Evolutionary conservation across 345 rosid species (phyloP).

Genomic region (Euphorbia lathyris): DNA sequence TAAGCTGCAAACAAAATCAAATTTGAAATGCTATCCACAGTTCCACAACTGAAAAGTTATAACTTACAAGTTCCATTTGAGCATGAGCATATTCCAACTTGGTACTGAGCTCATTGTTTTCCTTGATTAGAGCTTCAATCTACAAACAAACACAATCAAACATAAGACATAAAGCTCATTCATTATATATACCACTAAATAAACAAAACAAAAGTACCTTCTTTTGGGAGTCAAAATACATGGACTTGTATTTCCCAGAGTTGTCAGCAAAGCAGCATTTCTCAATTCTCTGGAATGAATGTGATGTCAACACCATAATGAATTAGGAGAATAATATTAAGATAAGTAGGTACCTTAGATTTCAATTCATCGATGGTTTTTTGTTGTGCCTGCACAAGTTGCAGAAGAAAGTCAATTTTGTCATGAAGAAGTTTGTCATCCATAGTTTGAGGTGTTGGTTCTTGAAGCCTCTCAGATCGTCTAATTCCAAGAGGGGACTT

Average conservation of each 20-base stretch:
- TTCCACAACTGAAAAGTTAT: no score
- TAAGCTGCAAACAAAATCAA: no score
- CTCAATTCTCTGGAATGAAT: slow-evolving; percentile 8
- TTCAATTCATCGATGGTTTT: slow-evolving; percentile 18
- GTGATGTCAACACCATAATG: no score
- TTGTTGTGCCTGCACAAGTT: slow-evolving; percentile 28
- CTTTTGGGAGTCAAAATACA: slow-evolving; percentile 49
- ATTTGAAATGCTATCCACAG: no score
- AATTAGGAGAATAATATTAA: background rate
- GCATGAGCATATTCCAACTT: slow-evolving; percentile 21
- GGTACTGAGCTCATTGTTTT: slow-evolving; percentile 18
- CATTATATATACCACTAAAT: no score
- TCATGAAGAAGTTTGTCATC: no score
- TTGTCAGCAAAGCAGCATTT: slow-evolving; percentile 11
- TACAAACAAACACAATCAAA: slow-evolving; percentile 7
- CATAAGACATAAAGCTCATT: no score
- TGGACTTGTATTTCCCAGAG: slow-evolving; percentile 23
- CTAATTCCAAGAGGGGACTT: no score
- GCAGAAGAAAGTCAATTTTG: slow-evolving; percentile 26
- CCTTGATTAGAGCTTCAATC: slow-evolving; percentile 26
- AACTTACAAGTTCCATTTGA: slow-evolving; percentile 23
- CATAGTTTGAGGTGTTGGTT: no score
- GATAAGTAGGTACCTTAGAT: slow-evolving; percentile 21
- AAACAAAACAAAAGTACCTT: slow-evolving; percentile 33
- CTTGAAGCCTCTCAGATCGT: no score